Evolutionary conservation across 1,284 basidiomycete genomes (phyloP), one percentile per base, ranked within the genome.

Genomic region (Papiliotrema laurentii): DNA sequence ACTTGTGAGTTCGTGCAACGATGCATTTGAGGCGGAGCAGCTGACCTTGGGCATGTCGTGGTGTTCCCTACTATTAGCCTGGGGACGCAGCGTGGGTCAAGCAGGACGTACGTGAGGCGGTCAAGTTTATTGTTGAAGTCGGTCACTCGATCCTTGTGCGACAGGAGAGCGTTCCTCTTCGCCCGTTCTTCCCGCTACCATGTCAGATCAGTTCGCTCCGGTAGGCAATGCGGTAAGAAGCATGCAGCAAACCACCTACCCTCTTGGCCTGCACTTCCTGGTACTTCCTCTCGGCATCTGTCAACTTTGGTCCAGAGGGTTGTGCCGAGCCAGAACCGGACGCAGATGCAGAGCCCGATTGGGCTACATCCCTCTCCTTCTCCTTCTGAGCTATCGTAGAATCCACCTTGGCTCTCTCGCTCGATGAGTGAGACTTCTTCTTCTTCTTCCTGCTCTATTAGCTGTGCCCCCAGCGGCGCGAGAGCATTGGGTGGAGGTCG

Each of bases 91-190:
- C 16, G 14, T 39, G 24, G 22, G 33, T 27, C 19, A 22, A 16
- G 34, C 11, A 37, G 9, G 13, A 60, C 63, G 4, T 35, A 67
- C 65, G 56, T 63, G 21, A 96, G 81, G 44, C 81, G 77, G 69
- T 93, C 92, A 6, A 98, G 78, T 68, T 96, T 89, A 27, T 80
- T 69, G 70, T 98, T 98, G 66, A 92, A 89, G 66, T 92, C 88
- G 53, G 83, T 83, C 21, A 98, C 92, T 43, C 92, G 85, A 54
- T 98, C 94, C 75, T 97, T 97, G 76, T 98, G 94, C 9, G 89
- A 90, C 75, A 86, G 87, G 60, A 79, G 78, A 0, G 93, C 93
- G 62, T 88, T 72, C 72, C 84, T 89, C 27, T 81, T 80, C 22
- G 93, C 88, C 60, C 83, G 82, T 54, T 86, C 83, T n/a, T 82